Base-by-base conservation (phyloP, 164 flowering plant genomes). In the Chimonanthus praecox region DNA sequence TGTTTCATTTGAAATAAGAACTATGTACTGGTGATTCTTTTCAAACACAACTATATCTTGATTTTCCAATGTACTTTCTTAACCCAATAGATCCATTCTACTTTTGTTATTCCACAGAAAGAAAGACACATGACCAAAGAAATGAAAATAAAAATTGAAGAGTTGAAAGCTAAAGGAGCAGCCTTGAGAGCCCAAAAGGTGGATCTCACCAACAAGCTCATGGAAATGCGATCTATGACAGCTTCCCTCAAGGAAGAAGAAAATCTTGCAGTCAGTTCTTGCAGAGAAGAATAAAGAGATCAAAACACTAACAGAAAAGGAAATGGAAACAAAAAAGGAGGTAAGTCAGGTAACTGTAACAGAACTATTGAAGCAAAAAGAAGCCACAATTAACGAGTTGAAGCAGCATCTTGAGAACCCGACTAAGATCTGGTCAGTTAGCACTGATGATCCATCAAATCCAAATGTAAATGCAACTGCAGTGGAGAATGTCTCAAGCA, bases 231-330 rank as follows among this genome's bases (percentile, higher is more conserved):
- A 67, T 82, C 91, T 4, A 79, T 87, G 2, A 74, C 82, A 47
- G 78, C 83, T 51, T 87, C 94, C 13, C 86, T 92, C 6, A 84
- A 72, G 79, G 89, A 89, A 60, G 94, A 92, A 74, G 83, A 78
- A 6, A 49, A 62, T 74, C 13, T 51, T 88, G 74, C 87, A 84
- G 61, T 77, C 74, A 2, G 82, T 85, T 65, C 65, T 90, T 4
- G 84, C 83, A 72, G 92, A 87, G 78, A 85, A 82, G 77, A 76
- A 83, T 70, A 85, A 76, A 13, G 89, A 88, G 84, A 78, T 85
- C 80, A 82, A 76, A 78, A 51, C 74, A 78, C 78, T 83, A 2
- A 72, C 69, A 76, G 82, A 80, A 44, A 84, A 70, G 58, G 78
- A 73, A 49, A 49, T 2, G 10, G 70, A 78, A 16, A 13, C 64